These are phyloP conservation scores for Fusarium setosum DNA, from an alignment of 2,329 filamentous ascomycete genomes.

Conservation along the genomic window DNA sequence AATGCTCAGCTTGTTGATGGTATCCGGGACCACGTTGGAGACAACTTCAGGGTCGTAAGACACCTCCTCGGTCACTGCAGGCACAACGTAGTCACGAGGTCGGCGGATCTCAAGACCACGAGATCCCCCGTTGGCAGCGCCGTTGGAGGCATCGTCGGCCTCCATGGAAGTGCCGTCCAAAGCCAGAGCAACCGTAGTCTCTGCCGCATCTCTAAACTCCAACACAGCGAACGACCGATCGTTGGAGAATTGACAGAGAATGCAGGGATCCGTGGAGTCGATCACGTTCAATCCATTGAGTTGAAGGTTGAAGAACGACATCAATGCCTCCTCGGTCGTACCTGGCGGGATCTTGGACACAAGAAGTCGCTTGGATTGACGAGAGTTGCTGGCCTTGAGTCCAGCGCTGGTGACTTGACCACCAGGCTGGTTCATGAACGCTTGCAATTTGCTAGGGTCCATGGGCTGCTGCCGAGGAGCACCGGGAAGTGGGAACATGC, in stretches of 20 bases:
- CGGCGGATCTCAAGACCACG: conserved; percentile 80
- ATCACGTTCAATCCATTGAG: conserved; percentile 97
- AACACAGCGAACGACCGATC: conserved; percentile 85
- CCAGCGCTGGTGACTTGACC: conserved; percentile 78
- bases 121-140: conserved; percentile 63
- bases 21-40: conserved; percentile 86
- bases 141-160: conserved; percentile 69
- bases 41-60: conserved; percentile 81
- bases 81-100: conserved; percentile 97
- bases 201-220: conserved; percentile 88
- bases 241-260: conserved; percentile 83
- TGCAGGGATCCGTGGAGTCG: conserved; percentile 84
- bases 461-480: conserved; percentile 95
- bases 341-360: conserved; percentile 82
- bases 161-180: conserved; percentile 92
- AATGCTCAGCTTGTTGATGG: conserved; percentile 94
- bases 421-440: conserved; percentile 92
- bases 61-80: conserved; percentile 78
- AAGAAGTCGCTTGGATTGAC: conserved; percentile 93
- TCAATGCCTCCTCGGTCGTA: conserved; percentile 79
- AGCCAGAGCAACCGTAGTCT: conserved; percentile 91
- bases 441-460: conserved; percentile 93
- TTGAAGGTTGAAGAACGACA: conserved; percentile 94
- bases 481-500: conserved; percentile 98
- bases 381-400: conserved; percentile 91